These are phyloP conservation scores for Trichoderma citrinoviride DNA, from an alignment of 2,329 filamentous ascomycete genomes.

Conservation along the genomic window DNA sequence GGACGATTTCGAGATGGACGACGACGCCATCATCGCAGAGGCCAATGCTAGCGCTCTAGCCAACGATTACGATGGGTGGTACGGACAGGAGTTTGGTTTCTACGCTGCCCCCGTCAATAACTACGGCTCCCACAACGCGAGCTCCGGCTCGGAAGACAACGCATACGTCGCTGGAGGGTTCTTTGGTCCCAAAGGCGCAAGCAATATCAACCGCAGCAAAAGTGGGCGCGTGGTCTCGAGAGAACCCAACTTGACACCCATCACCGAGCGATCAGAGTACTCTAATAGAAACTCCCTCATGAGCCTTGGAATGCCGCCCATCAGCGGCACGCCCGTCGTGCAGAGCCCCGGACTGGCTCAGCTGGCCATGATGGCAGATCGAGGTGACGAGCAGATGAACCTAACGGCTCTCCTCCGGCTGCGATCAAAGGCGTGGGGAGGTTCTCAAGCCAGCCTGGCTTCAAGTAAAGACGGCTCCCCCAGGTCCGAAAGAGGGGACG, in stretches of 20 bases:
- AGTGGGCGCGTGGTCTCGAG: conserved; percentile 73
- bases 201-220: conserved; percentile 59
- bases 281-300: conserved; percentile 91
- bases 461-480: conserved; percentile 54
- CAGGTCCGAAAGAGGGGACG: conserved; percentile 49
- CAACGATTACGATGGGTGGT: conserved; percentile 89
- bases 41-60: conserved; percentile 93
- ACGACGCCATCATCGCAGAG: conserved; percentile 89
- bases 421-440: conserved; percentile 74
- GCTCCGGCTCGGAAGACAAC: conserved; percentile 38
- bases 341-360: conserved; percentile 75
- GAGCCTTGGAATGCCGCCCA: conserved; percentile 53
- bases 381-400: conserved; percentile 65
- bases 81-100: conserved; percentile 95
- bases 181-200: conserved; percentile 69
- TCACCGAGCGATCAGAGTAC: conserved; percentile 94
- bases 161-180: conserved; percentile 80
- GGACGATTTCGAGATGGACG: conserved; percentile 68
- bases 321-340: conserved; percentile 44
- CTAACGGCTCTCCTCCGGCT: conserved; percentile 70
- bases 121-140: conserved; percentile 44
- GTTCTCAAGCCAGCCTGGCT: conserved; percentile 70
- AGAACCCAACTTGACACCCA: conserved; percentile 91
- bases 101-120: conserved; percentile 63
- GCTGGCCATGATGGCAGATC: conserved; percentile 63